Percentiles rank a stretch among this genome's conserved stretches.
Evolutionary conservation across 164 flowering plant genomes (phyloP).

Genomic region (Nymphaea thermarum): DNA sequence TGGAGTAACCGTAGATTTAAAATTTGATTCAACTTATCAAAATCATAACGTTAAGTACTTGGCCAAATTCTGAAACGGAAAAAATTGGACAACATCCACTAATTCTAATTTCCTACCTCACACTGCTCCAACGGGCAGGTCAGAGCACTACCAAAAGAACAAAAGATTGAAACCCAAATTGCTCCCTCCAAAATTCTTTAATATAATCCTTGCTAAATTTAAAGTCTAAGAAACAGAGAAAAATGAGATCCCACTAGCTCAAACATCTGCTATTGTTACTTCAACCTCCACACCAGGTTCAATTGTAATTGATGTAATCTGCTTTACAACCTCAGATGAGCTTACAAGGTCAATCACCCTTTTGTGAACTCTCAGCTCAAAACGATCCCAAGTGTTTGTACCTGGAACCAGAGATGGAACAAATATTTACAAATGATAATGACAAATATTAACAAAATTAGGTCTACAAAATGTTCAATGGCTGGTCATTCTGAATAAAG

Average conservation of each 20-base stretch:
- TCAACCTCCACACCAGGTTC: slow-evolving; percentile 94
- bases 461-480: background rate
- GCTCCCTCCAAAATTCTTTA: background rate
- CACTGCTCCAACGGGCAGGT: background rate
- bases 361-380: slow-evolving; percentile 89
- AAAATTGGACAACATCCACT: background rate
- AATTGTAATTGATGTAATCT: slow-evolving; percentile 79
- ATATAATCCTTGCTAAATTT: background rate
- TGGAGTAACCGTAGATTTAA: background rate
- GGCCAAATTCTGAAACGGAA: background rate
- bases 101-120: background rate
- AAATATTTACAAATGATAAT: too few relatives aligned
- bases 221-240: background rate
- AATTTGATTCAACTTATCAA: background rate
- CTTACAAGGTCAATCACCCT: slow-evolving; percentile 80
- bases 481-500: background rate
- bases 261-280: slow-evolving; percentile 72
- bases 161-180: background rate
- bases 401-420: slow-evolving; percentile 21
- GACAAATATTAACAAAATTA: background rate
- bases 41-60: background rate
- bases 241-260: background rate
- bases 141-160: background rate
- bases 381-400: slow-evolving; percentile 85
- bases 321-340: slow-evolving; percentile 86